Conservation (phyloP, 148 eudicot genomes). For the Rhododendron williamsianum region DNA sequence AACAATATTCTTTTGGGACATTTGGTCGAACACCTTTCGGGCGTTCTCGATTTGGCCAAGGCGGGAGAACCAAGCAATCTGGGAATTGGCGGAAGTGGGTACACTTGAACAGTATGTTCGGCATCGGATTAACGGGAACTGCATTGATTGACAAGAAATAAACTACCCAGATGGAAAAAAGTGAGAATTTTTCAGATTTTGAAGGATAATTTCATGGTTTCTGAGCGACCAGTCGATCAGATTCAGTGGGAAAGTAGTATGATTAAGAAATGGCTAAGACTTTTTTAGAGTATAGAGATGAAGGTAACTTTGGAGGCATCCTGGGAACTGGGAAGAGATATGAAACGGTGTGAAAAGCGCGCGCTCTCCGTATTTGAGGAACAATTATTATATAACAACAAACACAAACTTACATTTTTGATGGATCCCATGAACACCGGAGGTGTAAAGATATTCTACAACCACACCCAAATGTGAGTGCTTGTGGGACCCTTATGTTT, state of each 20-base stretch:
- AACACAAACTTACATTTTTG: too few species aligned
- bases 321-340: background rate
- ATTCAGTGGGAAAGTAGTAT: background rate
- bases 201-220: background rate
- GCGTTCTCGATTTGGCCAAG: slow-evolving; percentile 31
- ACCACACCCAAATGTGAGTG: too few species aligned
- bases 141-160: slow-evolving; percentile 14
- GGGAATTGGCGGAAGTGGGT: slow-evolving; percentile 22
- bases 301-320: too few species aligned
- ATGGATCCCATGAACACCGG: too few species aligned
- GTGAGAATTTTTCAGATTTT: background rate
- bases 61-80: slow-evolving; percentile 23
- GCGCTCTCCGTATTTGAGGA: background rate
- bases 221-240: background rate
- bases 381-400: background rate
- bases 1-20: slow-evolving; percentile 17
- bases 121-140: slow-evolving; percentile 2
- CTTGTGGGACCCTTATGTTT: too few species aligned
- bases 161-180: background rate
- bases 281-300: background rate
- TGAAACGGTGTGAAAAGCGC: background rate
- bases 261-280: background rate
- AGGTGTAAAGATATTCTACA: too few species aligned
- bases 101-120: slow-evolving; percentile 21
- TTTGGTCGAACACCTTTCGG: slow-evolving; percentile 29